Evolutionary conservation across 352 stramenopile genomes (phyloP).

Genomic region (Globisporangium yorkense): DNA sequence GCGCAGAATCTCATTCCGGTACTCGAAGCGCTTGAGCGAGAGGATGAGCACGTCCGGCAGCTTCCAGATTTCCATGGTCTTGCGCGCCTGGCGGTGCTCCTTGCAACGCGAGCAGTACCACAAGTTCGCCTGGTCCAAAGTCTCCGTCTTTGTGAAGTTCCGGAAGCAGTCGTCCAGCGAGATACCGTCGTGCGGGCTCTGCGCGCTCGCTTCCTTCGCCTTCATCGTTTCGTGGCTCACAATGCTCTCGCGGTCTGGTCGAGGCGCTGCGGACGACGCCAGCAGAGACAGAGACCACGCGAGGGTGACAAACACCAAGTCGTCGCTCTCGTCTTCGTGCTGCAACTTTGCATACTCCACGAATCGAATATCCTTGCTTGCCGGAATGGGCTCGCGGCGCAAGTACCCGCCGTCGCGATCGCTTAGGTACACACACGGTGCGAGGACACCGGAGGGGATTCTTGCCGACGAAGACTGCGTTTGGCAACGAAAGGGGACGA

Average conservation of each 20-base stretch:
- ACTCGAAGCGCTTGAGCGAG: slow-evolving; percentile 88
- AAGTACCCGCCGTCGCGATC: slow-evolving; percentile 52
- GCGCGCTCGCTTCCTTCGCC: slow-evolving; percentile 11
- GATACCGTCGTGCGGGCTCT: slow-evolving; percentile 27
- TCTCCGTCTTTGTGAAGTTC: slow-evolving; percentile 83
- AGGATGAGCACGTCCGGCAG: slow-evolving; percentile 79
- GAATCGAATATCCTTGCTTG: slow-evolving; percentile 34
- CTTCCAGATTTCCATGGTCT: slow-evolving; percentile 80
- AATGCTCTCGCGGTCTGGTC: slow-evolving; percentile 48
- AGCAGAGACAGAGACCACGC: slow-evolving; percentile 47
- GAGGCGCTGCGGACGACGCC: slow-evolving; percentile 26
- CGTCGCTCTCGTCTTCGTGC: slow-evolving; percentile 28
- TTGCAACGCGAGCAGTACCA: slow-evolving; percentile 84
- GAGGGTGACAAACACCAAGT: slow-evolving; percentile 48
- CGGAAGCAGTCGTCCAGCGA: slow-evolving; percentile 75
- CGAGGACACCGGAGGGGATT: slow-evolving; percentile 36
- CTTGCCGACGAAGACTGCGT: slow-evolving; percentile 17
- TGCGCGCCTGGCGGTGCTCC: slow-evolving; percentile 67
- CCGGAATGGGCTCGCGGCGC: slow-evolving; percentile 43
- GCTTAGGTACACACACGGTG: slow-evolving; percentile 43
- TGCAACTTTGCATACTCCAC: slow-evolving; percentile 41
- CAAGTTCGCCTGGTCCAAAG: slow-evolving; percentile 76
- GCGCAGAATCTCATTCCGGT: slow-evolving; percentile 73
- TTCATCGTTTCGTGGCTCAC: slow-evolving; percentile 47
- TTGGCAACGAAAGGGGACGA: not conserved